These are phyloP conservation scores for Theileria sp. DNA, from an alignment of 169 alveolate species.

Conservation along the genomic window DNA sequence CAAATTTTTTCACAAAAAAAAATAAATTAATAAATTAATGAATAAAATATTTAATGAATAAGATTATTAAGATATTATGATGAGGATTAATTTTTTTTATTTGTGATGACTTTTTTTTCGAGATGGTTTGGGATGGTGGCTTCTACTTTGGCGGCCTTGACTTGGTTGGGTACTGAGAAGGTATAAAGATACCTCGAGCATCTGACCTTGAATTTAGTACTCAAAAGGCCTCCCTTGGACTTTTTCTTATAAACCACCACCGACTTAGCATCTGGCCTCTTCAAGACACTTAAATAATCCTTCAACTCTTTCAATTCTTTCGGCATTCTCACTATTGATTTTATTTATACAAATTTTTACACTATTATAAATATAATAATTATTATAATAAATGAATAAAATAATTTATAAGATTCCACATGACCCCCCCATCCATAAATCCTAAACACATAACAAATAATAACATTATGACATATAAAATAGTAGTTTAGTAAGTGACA, in stretches of 20 bases:
- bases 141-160: slow-evolving; percentile 91
- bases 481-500: no score
- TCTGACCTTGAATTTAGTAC: slow-evolving; percentile 92
- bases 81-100: slow-evolving; percentile 38
- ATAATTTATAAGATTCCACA: neutral
- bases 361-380: no score
- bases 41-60: neutral
- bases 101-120: slow-evolving; percentile 55
- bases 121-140: slow-evolving; percentile 62
- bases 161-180: slow-evolving; percentile 88
- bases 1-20: neutral
- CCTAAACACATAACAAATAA: neutral
- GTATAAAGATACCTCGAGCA: slow-evolving; percentile 91
- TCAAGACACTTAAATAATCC: slow-evolving; percentile 76
- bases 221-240: slow-evolving; percentile 76
- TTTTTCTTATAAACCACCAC: slow-evolving; percentile 84
- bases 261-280: slow-evolving; percentile 82
- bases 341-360: neutral
- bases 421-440: neutral
- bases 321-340: slow-evolving; percentile 68
- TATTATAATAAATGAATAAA: no score
- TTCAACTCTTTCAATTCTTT: slow-evolving; percentile 79
- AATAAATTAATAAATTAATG: neutral
- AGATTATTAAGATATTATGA: neutral
- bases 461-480: no score